Evolutionary conservation across 257 asterid genomes (phyloP).

Genomic region (Solanum peruvianum): DNA sequence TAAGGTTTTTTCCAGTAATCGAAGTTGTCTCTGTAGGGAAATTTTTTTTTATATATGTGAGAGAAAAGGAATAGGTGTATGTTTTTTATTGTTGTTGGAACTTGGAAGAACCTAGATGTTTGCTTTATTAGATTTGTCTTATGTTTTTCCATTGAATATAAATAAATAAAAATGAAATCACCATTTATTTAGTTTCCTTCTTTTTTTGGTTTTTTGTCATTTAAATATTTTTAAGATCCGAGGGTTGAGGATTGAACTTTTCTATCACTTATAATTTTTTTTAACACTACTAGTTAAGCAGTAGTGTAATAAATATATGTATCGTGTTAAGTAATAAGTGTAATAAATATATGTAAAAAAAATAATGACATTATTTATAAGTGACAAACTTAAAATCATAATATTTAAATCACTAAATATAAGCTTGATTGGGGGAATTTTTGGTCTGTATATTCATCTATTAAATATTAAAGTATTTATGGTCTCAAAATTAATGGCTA

Average conservation of each 20-base stretch:
- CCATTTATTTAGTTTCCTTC: background rate
- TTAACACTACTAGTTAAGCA: background rate
- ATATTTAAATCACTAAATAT: no score
- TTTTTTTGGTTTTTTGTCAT: background rate
- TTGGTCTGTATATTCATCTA: no score
- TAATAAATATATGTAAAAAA: no score
- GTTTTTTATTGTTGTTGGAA: background rate
- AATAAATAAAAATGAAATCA: no score
- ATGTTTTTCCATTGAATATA: background rate
- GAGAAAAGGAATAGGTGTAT: background rate
- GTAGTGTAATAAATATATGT: no score
- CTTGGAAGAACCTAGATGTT: background rate
- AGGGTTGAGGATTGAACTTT: background rate
- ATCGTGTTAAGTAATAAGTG: no score
- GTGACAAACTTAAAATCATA: no score
- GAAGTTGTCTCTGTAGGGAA: background rate
- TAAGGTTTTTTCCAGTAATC: background rate
- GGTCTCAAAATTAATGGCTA: background rate
- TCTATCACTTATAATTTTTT: background rate
- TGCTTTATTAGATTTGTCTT: background rate
- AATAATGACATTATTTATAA: rapidly evolving
- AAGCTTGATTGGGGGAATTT: background rate
- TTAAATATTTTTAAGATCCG: background rate
- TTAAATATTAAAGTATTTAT: background rate
- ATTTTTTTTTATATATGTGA: background rate